Evolutionary conservation across 148 eudicot species (phyloP).

Genomic region (Chenopodium formosanum): DNA sequence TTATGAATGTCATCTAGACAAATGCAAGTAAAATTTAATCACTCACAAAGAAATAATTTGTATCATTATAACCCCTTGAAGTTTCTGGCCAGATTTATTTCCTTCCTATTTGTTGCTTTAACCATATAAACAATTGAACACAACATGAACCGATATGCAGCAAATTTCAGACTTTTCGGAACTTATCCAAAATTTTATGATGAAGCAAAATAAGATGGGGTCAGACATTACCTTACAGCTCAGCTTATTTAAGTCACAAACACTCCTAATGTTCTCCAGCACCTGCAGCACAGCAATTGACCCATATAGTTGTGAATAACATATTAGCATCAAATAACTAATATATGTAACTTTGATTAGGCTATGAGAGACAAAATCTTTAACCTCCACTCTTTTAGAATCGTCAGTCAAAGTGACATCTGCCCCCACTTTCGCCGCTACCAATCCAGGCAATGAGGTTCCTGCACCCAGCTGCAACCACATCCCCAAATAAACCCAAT

Average conservation of each 20-base stretch:
- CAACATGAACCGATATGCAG: neutral
- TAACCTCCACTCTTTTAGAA: constrained; percentile 59
- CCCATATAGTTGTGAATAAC: neutral
- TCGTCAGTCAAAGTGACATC: constrained; percentile 82
- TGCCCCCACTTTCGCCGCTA: constrained; percentile 91
- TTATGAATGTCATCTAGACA: neutral
- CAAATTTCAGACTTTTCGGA: neutral
- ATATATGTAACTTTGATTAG: neutral
- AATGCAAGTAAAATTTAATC: too few relatives aligned
- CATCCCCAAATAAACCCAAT: neutral
- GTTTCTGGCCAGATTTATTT: too few relatives aligned
- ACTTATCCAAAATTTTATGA: neutral
- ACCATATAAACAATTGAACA: neutral
- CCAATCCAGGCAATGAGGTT: constrained; percentile 90
- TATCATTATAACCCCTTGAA: too few relatives aligned
- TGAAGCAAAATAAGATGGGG: neutral
- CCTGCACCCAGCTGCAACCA: constrained; percentile 89
- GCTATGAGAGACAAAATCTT: neutral
- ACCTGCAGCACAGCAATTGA: constrained; percentile 45
- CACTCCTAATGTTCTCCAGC: constrained; percentile 69
- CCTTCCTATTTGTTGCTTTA: too few relatives aligned
- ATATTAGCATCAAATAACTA: neutral
- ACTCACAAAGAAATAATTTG: too few relatives aligned
- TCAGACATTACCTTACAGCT: constrained; percentile 49
- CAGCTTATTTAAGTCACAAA: constrained; percentile 59